These are phyloP conservation scores for Tetradesmus lagerheimii DNA, from an alignment of 139 green algal genomes.

Conservation along the genomic window DNA sequence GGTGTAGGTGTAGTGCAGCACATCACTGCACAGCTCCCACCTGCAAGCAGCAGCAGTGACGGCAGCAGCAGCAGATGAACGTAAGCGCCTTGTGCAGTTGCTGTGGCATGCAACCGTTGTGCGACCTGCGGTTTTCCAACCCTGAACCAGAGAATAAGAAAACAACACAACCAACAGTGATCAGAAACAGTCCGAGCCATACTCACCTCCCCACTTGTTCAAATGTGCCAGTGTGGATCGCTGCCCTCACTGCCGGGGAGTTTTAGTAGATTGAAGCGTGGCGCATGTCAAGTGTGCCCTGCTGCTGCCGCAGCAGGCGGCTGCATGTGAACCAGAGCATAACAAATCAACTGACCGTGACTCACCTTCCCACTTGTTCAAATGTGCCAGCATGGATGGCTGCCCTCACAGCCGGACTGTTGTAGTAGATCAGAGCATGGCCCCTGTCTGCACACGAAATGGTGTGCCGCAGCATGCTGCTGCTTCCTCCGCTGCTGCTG, in stretches of 20 bases:
- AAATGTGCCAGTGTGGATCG: constrained; percentile 62
- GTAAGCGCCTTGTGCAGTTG: too few relatives aligned
- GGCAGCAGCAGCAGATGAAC: too few relatives aligned
- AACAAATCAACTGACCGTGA: too few relatives aligned
- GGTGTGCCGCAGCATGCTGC: constrained; percentile 39
- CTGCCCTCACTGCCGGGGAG: constrained; percentile 44
- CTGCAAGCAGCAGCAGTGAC: too few relatives aligned
- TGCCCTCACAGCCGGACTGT: constrained; percentile 47
- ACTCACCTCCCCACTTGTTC: constrained; percentile 19
- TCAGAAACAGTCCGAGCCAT: too few relatives aligned
- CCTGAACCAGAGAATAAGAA: too few relatives aligned
- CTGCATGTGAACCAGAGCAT: too few relatives aligned
- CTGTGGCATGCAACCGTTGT: too few relatives aligned
- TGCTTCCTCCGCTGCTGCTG: constrained; percentile 31
- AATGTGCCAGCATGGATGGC: constrained; percentile 63
- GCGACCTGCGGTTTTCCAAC: too few relatives aligned
- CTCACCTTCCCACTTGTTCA: constrained; percentile 41
- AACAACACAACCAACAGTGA: too few relatives aligned
- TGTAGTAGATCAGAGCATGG: constrained; percentile 54
- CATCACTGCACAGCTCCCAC: constrained; percentile 30
- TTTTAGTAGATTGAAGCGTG: constrained; percentile 56
- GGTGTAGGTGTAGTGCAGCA: constrained; percentile 25
- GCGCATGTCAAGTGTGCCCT: constrained; percentile 40
- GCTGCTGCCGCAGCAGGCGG: too few relatives aligned
- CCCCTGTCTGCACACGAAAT: constrained; percentile 52